These are phyloP conservation scores for Populus deltoides DNA, from an alignment of 345 rosid species.

Conservation along the genomic window DNA sequence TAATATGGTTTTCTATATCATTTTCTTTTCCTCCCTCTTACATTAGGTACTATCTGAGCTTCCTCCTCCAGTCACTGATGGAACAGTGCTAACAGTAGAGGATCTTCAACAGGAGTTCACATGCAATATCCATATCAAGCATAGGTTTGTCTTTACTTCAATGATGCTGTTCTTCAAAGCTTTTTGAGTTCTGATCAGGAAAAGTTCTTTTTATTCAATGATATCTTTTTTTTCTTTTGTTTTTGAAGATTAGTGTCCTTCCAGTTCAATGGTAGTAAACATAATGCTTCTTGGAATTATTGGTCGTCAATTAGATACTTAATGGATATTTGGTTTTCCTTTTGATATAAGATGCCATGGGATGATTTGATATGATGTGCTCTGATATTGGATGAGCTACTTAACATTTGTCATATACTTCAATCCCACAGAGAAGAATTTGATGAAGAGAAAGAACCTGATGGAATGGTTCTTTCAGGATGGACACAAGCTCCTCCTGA, in stretches of 20 bases:
- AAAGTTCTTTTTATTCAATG: not conserved
- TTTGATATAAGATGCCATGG: not conserved
- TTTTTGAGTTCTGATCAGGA: not conserved
- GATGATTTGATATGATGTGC: not conserved
- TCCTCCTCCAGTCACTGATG: constrained; percentile 71
- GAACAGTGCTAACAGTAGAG: constrained; percentile 69
- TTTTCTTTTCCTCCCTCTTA: not conserved
- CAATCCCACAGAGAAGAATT: constrained; percentile 65
- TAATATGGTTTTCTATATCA: not conserved
- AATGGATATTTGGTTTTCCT: not conserved
- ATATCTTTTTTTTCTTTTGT: not conserved
- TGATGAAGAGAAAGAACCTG: constrained; percentile 95
- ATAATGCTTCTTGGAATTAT: not conserved
- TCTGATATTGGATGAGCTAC: constrained; percentile 7
- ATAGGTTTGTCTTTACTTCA: constrained; percentile 55
- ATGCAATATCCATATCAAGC: constrained; percentile 81
- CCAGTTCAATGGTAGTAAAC: not conserved
- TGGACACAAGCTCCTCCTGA: constrained; percentile 63
- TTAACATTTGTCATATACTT: not conserved
- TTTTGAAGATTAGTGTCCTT: not conserved
- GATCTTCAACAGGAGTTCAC: constrained; percentile 91
- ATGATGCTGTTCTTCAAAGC: not conserved
- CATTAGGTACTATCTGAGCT: constrained; percentile 71
- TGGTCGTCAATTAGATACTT: not conserved
- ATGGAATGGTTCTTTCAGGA: constrained; percentile 90